Conservation (phyloP, 352 stramenopile genomes). For the Globisporangium lucens region DNA sequence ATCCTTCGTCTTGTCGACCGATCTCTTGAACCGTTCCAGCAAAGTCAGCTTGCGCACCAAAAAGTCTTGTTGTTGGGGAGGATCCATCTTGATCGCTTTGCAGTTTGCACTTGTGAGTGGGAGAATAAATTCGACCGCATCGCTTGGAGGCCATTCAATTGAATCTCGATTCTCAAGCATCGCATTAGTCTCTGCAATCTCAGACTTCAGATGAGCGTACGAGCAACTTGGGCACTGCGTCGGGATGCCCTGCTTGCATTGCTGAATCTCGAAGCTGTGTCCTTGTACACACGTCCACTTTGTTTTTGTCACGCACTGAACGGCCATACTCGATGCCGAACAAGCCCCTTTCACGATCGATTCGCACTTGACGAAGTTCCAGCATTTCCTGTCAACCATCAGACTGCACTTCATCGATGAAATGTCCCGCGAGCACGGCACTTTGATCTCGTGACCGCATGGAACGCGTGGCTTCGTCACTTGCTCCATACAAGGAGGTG, state of each 20-base stretch:
- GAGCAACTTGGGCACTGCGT: conserved; percentile 53
- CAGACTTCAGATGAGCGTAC: conserved; percentile 21
- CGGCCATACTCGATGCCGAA: conserved; percentile 7
- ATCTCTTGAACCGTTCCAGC: conserved; percentile 39
- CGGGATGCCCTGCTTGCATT: conserved; percentile 54
- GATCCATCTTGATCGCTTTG: conserved; percentile 23
- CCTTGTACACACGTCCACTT: conserved; percentile 38
- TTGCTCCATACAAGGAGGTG: conserved; percentile 22
- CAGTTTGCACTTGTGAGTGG: conserved; percentile 3
- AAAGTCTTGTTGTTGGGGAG: conserved; percentile 31
- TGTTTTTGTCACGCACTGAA: conserved; percentile 37
- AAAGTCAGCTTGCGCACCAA: conserved; percentile 42
- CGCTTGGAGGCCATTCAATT: conserved; percentile 8
- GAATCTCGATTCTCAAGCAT: not conserved
- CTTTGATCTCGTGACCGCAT: conserved; percentile 42
- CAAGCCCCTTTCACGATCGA: conserved; percentile 28
- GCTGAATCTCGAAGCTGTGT: conserved; percentile 35
- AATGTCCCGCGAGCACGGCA: conserved; percentile 39
- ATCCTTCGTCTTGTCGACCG: conserved; percentile 28
- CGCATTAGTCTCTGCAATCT: conserved; percentile 20
- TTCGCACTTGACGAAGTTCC: conserved; percentile 48
- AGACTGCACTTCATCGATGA: conserved; percentile 30
- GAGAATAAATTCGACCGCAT: conserved; percentile 9
- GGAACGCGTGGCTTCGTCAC: conserved; percentile 28
- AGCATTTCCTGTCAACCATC: conserved; percentile 46